Evolutionary conservation across 1,284 basidiomycete species (phyloP), one percentile per base, ranked within the genome.

Genomic region (Tilletia horrida): DNA sequence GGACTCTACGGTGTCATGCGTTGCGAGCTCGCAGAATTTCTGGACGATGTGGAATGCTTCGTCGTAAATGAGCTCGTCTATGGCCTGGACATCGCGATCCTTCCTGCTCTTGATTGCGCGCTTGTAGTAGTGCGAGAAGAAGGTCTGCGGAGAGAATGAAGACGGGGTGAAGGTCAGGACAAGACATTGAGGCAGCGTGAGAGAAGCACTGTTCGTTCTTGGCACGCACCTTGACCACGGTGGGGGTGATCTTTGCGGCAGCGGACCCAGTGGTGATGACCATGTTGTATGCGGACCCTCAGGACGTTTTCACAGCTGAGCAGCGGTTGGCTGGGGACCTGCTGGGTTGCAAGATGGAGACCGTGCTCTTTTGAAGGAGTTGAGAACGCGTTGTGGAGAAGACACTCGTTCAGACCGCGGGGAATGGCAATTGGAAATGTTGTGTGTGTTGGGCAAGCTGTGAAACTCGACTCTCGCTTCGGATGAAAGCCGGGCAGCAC

Each of bases 1-100:
- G 14, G 80, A 71, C 66, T 82, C 79, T 4, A 81, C 76, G 8
- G 77, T 79, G 57, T 82, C 76, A 40, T 72, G 74, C 11, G 81
- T 81, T 31, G 76, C 71, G 48, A 78, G 62, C n/a, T 76, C 57
- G 55, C 74, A 72, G 67, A 81, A 76, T 27, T 66, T 52, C 25
- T 43, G 71, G 63, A 77, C 78, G 61, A 76, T 67, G 57, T 73
- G 65, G 65, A 76, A 76, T 0, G 74, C 73, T 50, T 76, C 72
- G 62, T 74, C 73, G 50, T 74, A 76, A 65, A 76, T 66, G 61
- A 76, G 70, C 63, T 76, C 74, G 63, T 76, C 74, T 9, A 68
- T 70, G 1, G 73, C 74, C 16, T 70, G 59, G 23, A 65, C 64
- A 52, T 55, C 44, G 0, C 68, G 52, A 25, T 69, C 70, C 52